phyloP scores from a whole-genome alignment of 805 yeast genomes.

The Metschnikowia rubicola region DNA sequence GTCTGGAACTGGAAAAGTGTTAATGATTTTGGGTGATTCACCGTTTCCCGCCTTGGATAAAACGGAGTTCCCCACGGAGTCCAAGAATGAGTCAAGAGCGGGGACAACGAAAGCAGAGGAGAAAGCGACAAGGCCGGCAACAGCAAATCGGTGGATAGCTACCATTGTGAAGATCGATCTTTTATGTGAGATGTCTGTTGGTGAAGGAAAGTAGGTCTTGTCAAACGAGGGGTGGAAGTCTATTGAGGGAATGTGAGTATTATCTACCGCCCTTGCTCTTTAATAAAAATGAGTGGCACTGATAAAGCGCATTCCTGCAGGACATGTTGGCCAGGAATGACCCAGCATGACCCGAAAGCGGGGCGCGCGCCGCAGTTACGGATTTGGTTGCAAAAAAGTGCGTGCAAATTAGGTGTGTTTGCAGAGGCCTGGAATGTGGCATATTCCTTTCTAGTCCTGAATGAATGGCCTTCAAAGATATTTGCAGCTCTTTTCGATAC shows the following conservation, averaged over 20 bases:
- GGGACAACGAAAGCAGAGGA: conserved; percentile 16
- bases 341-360: conserved; percentile 3
- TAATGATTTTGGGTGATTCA: conserved; percentile 7
- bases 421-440: background rate
- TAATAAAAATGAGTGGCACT: conserved; percentile 3
- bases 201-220: background rate
- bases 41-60: conserved; percentile 1
- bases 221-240: background rate
- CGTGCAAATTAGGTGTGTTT: background rate
- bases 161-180: conserved; percentile 7
- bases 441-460: too few relatives aligned
- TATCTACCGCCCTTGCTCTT: conserved; percentile 2
- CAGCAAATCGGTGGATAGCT: conserved; percentile 14
- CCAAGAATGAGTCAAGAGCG: conserved; percentile 12
- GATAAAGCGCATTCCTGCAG: conserved; percentile 7
- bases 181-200: background rate
- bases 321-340: background rate
- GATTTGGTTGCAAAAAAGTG: conserved; percentile 4
- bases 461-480: too few relatives aligned
- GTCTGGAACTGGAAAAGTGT: conserved; percentile 23
- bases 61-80: conserved; percentile 8
- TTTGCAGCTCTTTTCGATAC: too few relatives aligned
- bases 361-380: conserved; percentile 4
- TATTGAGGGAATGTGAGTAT: background rate
- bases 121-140: conserved; percentile 10